Evolutionary conservation across 2,329 filamentous ascomycete genomes (phyloP).

Genomic region (Nemania sp.): DNA sequence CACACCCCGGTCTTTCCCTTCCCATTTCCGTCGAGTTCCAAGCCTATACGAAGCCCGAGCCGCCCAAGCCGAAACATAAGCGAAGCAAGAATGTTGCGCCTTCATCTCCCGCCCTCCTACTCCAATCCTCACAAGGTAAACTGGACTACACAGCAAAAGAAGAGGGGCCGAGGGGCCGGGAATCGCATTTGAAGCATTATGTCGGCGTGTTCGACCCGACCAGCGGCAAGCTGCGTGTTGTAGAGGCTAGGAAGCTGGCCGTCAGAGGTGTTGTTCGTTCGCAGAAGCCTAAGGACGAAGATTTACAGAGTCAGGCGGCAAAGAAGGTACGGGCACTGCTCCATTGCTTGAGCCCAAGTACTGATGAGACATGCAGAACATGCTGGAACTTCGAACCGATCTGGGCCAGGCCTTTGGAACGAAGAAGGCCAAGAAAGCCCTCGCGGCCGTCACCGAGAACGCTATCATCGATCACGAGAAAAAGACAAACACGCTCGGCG

Average conservation of each 20-base stretch:
- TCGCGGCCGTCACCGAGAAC: conserved; percentile 63
- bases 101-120: conserved; percentile 52
- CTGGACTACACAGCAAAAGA: conserved; percentile 64
- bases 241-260: conserved; percentile 67
- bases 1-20: conserved; percentile 46
- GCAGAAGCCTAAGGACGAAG: conserved; percentile 54
- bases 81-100: conserved; percentile 46
- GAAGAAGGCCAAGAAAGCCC: conserved; percentile 81
- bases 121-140: conserved; percentile 61
- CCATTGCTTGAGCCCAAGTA: not conserved
- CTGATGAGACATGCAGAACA: conserved; percentile 49
- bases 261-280: conserved; percentile 60
- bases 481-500: conserved; percentile 55
- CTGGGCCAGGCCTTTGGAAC: conserved; percentile 82
- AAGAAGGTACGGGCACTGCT: conserved; percentile 41
- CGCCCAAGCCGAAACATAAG: conserved; percentile 37
- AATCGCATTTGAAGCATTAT: conserved; percentile 62
- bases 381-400: conserved; percentile 65
- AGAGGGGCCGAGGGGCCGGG: conserved; percentile 46
- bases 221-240: conserved; percentile 61
- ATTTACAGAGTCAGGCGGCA: conserved; percentile 43
- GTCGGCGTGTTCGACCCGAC: conserved; percentile 65
- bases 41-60: conserved; percentile 50
- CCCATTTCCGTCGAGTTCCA: conserved; percentile 48
- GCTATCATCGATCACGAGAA: conserved; percentile 57